Conservation (phyloP, 192 early-diverging fungal genomes). For the Entrophospora sp. region DNA sequence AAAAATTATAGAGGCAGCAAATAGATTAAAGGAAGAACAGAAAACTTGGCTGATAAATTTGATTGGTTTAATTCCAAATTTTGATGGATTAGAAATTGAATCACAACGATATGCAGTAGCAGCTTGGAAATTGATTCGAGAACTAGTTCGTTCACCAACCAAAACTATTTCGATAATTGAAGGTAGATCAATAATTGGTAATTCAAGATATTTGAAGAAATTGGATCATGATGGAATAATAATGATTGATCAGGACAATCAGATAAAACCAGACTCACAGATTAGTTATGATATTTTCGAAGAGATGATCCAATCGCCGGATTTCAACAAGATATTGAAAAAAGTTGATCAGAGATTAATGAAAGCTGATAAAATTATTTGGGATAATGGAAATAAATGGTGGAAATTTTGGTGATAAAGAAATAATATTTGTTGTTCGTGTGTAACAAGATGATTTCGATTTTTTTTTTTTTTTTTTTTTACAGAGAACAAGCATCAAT, state of each 20-base stretch:
- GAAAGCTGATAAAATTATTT: constrained; percentile 9
- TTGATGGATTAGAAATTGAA: constrained; percentile 7
- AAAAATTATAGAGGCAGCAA: not conserved
- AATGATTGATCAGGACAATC: not conserved
- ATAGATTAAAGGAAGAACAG: constrained; percentile 3
- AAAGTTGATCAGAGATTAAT: constrained; percentile 4
- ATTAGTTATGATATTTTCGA: constrained; percentile 3
- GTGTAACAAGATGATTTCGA: no score
- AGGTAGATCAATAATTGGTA: constrained; percentile 5
- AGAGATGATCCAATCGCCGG: not conserved
- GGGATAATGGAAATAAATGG: no score
- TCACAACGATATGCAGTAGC: constrained; percentile 15
- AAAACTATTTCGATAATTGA: not conserved
- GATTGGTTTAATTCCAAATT: constrained; percentile 14
- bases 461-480: no score
- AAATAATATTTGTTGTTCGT: no score
- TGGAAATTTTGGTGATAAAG: no score
- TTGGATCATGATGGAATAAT: constrained; percentile 18
- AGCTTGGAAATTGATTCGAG: constrained; percentile 17
- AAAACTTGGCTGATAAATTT: constrained; percentile 3
- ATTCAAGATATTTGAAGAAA: not conserved
- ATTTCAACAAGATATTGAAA: not conserved
- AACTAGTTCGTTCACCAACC: constrained; percentile 5
- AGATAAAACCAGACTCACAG: constrained; percentile 13
- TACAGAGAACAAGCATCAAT: no score